Evolutionary conservation across 2,329 filamentous ascomycete species (phyloP), one percentile per base, ranked within the genome.

Genomic region (Aspergillus jensenii): DNA sequence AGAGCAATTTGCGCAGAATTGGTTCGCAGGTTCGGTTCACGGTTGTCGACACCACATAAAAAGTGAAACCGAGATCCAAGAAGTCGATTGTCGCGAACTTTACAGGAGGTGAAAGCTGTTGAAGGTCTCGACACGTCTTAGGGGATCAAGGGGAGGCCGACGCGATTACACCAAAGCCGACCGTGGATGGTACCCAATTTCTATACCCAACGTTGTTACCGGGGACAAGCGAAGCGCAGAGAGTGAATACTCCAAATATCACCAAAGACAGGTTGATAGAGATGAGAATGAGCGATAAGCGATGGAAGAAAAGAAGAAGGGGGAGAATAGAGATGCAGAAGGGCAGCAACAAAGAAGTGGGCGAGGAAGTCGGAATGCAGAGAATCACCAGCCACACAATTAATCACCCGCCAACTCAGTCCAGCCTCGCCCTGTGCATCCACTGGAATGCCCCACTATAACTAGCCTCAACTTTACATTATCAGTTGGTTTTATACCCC

Each of bases 101-200:
- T 50, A 46, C 23, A 19, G 19, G 25, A 27, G 12, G 45, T 56
- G 21, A 17, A 37, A 50, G 15, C 37, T 35, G 39, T 23, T 31
- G 23, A 23, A 52, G 50, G 43, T 17, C 39, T 56, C 33, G 49
- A 43, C 40, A 47, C 41, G 47, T 52, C 50, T 37, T 51, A 58
- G 48, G 53, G 44, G 55, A 61, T 54, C 59, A 61, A 61, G 61
- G 27, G 60, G 60, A 61, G 58, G 52, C 55, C 60, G 46, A 63
- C 60, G 62, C 62, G 60, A 61, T 45, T 52, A 54, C 17, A 52
- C 59, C 53, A 56, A 58, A 52, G 59, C 58, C 59, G 54, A 59
- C 56, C 55, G 55, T 47, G 49, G 49, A 54, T 43, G 52, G 43
- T 45, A 45, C 35, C 41, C 39, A 49, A 60, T 35, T 39, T 37